These are phyloP conservation scores for Aspergillus unguis DNA, from an alignment of 2,329 filamentous ascomycete genomes.

Conservation along the genomic window DNA sequence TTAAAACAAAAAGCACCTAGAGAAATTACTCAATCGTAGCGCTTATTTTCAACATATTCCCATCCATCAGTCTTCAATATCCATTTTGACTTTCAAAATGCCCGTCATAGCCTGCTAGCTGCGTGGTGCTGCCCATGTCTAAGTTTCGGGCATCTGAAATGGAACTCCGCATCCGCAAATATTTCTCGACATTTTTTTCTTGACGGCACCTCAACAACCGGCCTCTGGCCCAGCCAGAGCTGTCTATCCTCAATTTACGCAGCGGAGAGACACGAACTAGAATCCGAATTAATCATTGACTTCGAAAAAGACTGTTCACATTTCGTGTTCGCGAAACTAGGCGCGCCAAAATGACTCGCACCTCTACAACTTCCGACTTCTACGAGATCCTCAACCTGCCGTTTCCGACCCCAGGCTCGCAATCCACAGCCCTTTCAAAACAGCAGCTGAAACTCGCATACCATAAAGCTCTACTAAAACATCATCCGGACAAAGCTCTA, in stretches of 20 bases:
- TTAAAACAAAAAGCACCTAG: too few species aligned
- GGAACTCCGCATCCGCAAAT: background rate
- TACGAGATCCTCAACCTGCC: constrained; percentile 43
- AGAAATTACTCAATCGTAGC: too few species aligned
- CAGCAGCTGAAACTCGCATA: constrained; percentile 55
- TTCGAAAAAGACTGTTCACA: background rate
- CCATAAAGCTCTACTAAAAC: constrained; percentile 52
- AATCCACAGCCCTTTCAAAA: constrained; percentile 28
- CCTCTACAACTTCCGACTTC: constrained; percentile 21
- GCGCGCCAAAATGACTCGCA: constrained; percentile 14
- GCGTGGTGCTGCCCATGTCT: background rate
- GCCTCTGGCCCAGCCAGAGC: background rate
- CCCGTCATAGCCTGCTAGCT: background rate
- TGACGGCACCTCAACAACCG: background rate
- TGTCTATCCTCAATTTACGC: background rate
- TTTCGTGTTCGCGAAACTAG: background rate
- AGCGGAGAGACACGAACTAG: background rate
- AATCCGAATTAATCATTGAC: background rate
- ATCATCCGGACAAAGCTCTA: constrained; percentile 57
- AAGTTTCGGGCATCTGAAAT: background rate
- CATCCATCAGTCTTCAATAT: too few species aligned
- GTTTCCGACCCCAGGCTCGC: constrained; percentile 19
- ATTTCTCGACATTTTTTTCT: background rate
- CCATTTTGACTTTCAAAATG: too few species aligned
- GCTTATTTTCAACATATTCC: too few species aligned